Evolutionary conservation across 2,329 filamentous ascomycete species (phyloP).

Genomic region (Apiospora kogelbergensis): DNA sequence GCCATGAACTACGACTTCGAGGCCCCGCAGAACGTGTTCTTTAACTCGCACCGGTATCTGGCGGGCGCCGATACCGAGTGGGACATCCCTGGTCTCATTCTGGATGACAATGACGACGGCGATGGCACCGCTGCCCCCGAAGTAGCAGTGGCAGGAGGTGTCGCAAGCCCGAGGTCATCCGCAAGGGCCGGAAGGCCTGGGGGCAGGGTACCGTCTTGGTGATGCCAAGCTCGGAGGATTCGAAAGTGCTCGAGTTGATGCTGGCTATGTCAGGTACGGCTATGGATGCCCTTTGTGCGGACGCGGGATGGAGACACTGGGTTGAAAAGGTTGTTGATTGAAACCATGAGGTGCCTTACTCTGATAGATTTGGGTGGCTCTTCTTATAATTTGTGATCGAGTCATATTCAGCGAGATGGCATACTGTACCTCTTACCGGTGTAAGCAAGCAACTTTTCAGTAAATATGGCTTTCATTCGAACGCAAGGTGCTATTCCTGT

Average conservation of each 20-base stretch:
- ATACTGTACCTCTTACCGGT: neutral
- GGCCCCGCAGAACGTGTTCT: neutral
- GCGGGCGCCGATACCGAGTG: neutral
- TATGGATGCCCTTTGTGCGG: neutral
- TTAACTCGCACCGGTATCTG: neutral
- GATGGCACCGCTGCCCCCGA: neutral
- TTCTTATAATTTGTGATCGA: no score
- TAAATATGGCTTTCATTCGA: neutral
- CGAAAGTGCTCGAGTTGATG: neutral
- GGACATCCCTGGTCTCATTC: neutral
- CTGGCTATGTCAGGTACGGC: neutral
- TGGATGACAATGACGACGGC: neutral
- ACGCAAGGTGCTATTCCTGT: neutral
- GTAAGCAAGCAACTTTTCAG: neutral
- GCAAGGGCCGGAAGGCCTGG: neutral
- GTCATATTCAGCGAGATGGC: neutral
- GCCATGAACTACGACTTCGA: conserved; percentile 24
- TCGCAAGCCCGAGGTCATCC: neutral
- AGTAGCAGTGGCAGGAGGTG: neutral
- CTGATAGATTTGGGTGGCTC: no score
- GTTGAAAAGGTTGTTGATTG: neutral
- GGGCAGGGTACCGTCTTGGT: neutral
- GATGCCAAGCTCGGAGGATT: neutral
- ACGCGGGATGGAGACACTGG: neutral
- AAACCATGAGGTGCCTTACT: neutral